A percentile compares a stretch with the other conserved stretches of the same genome.
Evolutionary conservation across 352 stramenopile genomes (phyloP).

Genomic region (Globisporangium yorkense): DNA sequence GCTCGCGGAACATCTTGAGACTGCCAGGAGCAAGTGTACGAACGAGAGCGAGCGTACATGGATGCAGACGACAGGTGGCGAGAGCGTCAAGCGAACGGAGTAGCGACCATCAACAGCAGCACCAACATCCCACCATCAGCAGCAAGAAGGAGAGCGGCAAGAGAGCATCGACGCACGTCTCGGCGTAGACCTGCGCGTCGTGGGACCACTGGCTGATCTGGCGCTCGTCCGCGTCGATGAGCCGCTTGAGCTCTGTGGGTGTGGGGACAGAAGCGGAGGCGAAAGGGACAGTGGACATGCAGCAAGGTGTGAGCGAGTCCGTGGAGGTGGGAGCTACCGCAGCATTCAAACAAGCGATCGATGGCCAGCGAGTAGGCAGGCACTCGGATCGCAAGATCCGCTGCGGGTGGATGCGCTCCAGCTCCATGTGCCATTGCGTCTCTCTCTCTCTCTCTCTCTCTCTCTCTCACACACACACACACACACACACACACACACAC

Average conservation of each 20-base stretch:
- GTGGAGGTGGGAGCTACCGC: too few relatives aligned
- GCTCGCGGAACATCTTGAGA: constrained; percentile 42
- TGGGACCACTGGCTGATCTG: constrained; percentile 45
- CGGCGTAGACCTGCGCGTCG: constrained; percentile 38
- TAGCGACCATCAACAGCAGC: background rate
- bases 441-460: too few relatives aligned
- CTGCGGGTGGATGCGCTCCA: too few relatives aligned
- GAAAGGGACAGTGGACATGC: too few relatives aligned
- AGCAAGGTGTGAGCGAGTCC: too few relatives aligned
- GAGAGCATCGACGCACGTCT: constrained; percentile 25
- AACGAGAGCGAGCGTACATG: background rate
- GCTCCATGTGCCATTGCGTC: too few relatives aligned
- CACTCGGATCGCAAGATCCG: too few relatives aligned
- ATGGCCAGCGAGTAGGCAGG: too few relatives aligned
- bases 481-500: too few relatives aligned
- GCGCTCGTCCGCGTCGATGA: constrained; percentile 38
- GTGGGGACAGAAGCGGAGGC: too few relatives aligned
- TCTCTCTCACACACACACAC: too few relatives aligned
- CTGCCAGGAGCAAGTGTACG: constrained; percentile 10
- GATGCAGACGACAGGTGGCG: constrained; percentile 16
- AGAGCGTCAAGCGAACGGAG: background rate
- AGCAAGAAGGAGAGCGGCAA: background rate
- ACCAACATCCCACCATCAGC: background rate
- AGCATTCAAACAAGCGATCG: too few relatives aligned
- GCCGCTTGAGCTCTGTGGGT: constrained; percentile 35